Evolutionary conservation across 352 stramenopile genomes (phyloP).

Genomic region (Pythium phragmitis): DNA sequence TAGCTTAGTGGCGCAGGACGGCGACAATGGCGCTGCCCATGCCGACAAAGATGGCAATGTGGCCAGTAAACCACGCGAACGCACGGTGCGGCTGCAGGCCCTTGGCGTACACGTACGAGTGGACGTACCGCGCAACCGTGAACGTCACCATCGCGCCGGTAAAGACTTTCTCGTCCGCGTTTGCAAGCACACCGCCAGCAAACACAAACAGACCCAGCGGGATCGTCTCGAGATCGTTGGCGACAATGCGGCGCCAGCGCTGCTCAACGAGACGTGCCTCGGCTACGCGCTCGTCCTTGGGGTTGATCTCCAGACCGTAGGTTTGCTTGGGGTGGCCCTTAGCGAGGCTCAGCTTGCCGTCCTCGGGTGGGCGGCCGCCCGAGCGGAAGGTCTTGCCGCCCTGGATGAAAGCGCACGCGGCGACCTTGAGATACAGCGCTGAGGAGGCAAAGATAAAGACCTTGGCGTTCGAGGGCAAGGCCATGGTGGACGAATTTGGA

Average conservation of each 20-base stretch:
- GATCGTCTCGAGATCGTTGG: conserved; percentile 57
- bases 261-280: conserved; percentile 27
- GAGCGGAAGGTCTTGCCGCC: conserved; percentile 32
- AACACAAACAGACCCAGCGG: conserved; percentile 47
- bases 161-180: conserved; percentile 23
- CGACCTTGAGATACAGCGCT: conserved; percentile 26
- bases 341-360: conserved; percentile 17
- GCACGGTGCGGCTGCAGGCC: conserved; percentile 42
- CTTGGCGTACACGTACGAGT: conserved; percentile 49
- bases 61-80: conserved; percentile 27
- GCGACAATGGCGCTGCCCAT: background rate
- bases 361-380: conserved; percentile 36
- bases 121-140: conserved; percentile 34
- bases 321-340: conserved; percentile 32
- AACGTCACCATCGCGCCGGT: conserved; percentile 32
- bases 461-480: background rate
- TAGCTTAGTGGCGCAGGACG: background rate
- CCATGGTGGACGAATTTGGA: conserved; percentile 4
- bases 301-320: conserved; percentile 28
- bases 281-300: conserved; percentile 34
- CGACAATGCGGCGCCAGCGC: conserved; percentile 52
- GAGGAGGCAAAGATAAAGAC: conserved; percentile 8
- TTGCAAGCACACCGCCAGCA: conserved; percentile 26
- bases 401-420: conserved; percentile 27
- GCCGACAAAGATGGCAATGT: conserved; percentile 1